Evolutionary conservation across 2,329 filamentous ascomycete species (phyloP), one percentile per base, ranked within the genome.

Genomic region (Bipolaris gigantea): DNA sequence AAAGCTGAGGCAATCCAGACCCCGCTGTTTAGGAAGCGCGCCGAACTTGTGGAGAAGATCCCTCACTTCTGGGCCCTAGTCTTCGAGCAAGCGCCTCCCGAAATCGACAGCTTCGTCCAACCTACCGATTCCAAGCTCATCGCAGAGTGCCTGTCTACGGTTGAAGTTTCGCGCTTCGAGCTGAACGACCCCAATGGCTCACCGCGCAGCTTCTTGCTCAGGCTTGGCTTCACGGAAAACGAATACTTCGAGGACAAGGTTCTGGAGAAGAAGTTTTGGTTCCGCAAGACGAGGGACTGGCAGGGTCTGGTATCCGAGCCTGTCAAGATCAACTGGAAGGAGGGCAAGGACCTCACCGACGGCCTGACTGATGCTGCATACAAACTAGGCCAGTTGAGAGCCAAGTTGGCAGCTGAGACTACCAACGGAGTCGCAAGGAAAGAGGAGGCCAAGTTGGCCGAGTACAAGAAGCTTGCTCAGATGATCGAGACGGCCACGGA

Each of bases 21-120:
- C 57, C 82, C 88, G 40, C 83, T 96, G 57, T 96, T 91, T 80
- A 81, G 83, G 66, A 89, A 89, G 77, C 90, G 93, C 72, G 81
- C 84, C 62, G 82, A 84, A 65, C 76, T 91, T 60, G 80, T 94
- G 61, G 76, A 83, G 60, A 81, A 87, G 70, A 92, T 97, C 70
- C 84, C 86, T 65, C 86, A 90, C 79, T 99, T 97, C 85, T 97
- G 94, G 94, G 82, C 90, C n/a, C 84, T 95, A 54, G 92, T 97
- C 53, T 83, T 97, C 73, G 90, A 96, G 79, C 88, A 92, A 77
- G 87, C 89, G 2, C 92, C 92, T 2, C 82, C 84, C 42, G 91
- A 96, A 60, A 84, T 99, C 65, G 92, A 96, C 77, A 87, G 91
- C 76, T 92, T 88, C 81, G 89, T 97, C 72, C 87, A 91, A 72